A percentile compares a stretch with the other conserved stretches of the same genome.
These are phyloP conservation scores for Bruguiera gymnorhiza DNA, from an alignment of 345 rosid genomes.

Conservation along the genomic window DNA sequence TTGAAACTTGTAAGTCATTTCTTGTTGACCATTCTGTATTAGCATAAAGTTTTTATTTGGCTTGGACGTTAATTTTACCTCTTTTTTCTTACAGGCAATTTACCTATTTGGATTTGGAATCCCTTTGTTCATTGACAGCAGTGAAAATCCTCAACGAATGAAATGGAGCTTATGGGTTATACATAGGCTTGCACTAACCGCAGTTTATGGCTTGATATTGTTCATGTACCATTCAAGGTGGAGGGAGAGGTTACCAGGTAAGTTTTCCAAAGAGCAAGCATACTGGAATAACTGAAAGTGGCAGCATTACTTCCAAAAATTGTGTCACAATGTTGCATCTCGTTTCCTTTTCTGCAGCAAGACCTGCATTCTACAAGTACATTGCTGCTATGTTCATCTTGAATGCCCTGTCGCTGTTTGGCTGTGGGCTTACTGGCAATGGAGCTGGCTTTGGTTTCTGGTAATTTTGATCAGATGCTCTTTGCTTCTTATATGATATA, in stretches of 20 bases:
- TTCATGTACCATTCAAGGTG: slow-evolving; percentile 77
- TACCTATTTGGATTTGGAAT: slow-evolving; percentile 72
- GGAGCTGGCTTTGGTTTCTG: slow-evolving; percentile 71
- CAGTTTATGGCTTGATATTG: slow-evolving; percentile 61
- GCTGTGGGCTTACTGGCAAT: slow-evolving; percentile 58
- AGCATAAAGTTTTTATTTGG: background rate
- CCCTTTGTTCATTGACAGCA: slow-evolving; percentile 66
- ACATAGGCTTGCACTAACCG: slow-evolving; percentile 75
- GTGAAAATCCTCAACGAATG: slow-evolving; percentile 41
- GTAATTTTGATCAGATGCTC: slow-evolving; percentile 35
- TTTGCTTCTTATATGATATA: background rate
- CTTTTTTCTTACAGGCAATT: slow-evolving; percentile 46
- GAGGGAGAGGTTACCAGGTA: slow-evolving; percentile 88
- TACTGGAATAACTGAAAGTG: no score
- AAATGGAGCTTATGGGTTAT: slow-evolving; percentile 86
- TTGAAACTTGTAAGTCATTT: no score
- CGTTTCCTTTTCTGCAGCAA: slow-evolving; percentile 44
- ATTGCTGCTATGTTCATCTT: slow-evolving; percentile 56
- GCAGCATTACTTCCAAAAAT: no score
- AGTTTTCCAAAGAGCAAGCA: slow-evolving; percentile 9
- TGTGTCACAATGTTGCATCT: background rate
- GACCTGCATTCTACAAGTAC: slow-evolving; percentile 88
- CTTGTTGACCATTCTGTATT: no score
- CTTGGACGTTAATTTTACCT: background rate
- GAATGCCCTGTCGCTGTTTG: slow-evolving; percentile 58